phyloP scores from a whole-genome alignment of 805 yeast species.

The Candida corydali region DNA sequence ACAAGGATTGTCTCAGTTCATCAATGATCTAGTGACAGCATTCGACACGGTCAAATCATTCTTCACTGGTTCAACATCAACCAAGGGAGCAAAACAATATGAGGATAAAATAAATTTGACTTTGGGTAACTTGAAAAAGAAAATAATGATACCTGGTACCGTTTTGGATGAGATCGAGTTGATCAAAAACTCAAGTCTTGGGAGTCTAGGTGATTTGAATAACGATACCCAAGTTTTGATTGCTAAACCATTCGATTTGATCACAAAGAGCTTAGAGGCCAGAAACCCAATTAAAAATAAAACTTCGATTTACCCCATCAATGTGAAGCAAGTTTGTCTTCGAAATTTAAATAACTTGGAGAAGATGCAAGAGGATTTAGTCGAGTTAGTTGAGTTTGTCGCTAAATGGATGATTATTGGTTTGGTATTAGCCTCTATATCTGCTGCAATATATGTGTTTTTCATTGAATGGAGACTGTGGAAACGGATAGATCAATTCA shows the following conservation, averaged over 20 bases:
- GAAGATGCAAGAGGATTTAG: slow-evolving; percentile 27
- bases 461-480: slow-evolving; percentile 39
- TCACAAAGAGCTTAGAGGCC: slow-evolving; percentile 36
- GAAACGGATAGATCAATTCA: slow-evolving; percentile 31
- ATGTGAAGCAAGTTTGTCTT: slow-evolving; percentile 5
- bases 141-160: slow-evolving; percentile 61
- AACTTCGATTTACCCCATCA: slow-evolving; percentile 5
- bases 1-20: slow-evolving; percentile 49
- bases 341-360: slow-evolving; percentile 23
- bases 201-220: slow-evolving; percentile 62
- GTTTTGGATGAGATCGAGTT: slow-evolving; percentile 55
- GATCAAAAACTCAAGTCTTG: slow-evolving; percentile 47
- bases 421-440: slow-evolving; percentile 28
- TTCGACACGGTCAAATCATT: slow-evolving; percentile 11
- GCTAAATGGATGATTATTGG: slow-evolving; percentile 36
- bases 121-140: slow-evolving; percentile 43
- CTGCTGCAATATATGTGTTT: slow-evolving; percentile 38
- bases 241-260: slow-evolving; percentile 52
- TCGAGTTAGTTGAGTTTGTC: slow-evolving; percentile 26
- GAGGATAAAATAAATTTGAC: slow-evolving; percentile 55
- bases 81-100: slow-evolving; percentile 12
- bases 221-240: slow-evolving; percentile 54
- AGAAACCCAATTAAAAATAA: slow-evolving; percentile 13
- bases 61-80: slow-evolving; percentile 5
- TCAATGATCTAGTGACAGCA: slow-evolving; percentile 49